Conservation (phyloP, 179 eudicot species). For the Pouteria campechiana region DNA sequence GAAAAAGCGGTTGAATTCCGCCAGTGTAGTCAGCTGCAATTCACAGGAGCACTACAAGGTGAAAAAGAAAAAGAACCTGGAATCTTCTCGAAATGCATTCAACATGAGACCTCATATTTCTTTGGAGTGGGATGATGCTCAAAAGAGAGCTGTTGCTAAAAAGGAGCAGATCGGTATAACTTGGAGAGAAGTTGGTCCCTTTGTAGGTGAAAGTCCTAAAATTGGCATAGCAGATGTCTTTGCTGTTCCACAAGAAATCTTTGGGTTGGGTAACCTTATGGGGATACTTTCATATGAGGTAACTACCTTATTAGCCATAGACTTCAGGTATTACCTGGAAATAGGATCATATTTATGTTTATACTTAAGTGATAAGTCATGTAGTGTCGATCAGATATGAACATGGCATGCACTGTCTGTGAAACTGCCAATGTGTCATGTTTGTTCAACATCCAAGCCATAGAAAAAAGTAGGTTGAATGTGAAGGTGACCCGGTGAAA, state of each 20-base stretch:
- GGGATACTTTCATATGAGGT: conserved; percentile 75
- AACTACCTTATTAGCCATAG: too few species aligned
- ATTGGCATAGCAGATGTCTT: conserved; percentile 57
- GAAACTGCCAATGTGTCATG: too few species aligned
- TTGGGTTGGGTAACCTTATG: conserved; percentile 45
- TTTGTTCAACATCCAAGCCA: too few species aligned
- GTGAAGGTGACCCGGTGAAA: too few species aligned
- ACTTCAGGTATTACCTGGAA: too few species aligned
- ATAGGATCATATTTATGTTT: too few species aligned
- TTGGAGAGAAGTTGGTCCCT: conserved; percentile 45
- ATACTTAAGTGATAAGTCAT: too few species aligned
- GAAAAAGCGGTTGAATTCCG: conserved; percentile 40
- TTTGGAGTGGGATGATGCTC: conserved; percentile 81
- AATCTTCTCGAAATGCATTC: conserved; percentile 22
- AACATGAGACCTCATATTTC: conserved; percentile 39
- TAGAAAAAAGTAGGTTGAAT: too few species aligned
- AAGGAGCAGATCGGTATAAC: conserved; percentile 71
- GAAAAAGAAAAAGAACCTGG: conserved; percentile 52
- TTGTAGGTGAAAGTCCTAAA: conserved; percentile 20
- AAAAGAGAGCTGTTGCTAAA: conserved; percentile 59
- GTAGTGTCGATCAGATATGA: too few species aligned
- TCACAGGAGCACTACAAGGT: conserved; percentile 28
- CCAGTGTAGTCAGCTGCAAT: conserved; percentile 23
- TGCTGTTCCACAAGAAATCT: conserved; percentile 53
- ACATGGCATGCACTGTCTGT: not conserved